Evolutionary conservation across 345 rosid species (phyloP).

Genomic region (Toxicodendron radicans): DNA sequence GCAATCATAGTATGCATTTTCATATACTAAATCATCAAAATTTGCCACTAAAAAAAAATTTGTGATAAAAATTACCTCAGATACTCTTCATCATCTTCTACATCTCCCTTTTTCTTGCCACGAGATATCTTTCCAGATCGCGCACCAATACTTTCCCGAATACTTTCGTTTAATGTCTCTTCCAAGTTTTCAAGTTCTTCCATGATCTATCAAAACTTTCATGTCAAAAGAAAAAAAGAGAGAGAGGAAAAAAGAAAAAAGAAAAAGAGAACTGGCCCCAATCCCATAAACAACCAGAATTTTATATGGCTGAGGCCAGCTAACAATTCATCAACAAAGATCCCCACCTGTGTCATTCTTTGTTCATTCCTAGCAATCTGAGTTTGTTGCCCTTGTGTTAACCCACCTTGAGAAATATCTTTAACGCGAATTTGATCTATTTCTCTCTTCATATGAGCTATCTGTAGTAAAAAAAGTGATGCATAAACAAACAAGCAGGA

Average conservation of each 20-base stretch:
- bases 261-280: slow-evolving; percentile 2
- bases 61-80: slow-evolving; percentile 48
- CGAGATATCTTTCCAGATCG: slow-evolving; percentile 51
- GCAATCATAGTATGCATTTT: neutral
- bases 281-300: slow-evolving; percentile 1
- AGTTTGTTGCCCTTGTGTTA: slow-evolving; percentile 98
- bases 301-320: too few species aligned
- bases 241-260: neutral
- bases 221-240: slow-evolving; percentile 1
- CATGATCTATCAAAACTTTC: slow-evolving; percentile 47
- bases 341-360: slow-evolving; percentile 74
- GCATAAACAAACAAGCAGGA: slow-evolving; percentile 6
- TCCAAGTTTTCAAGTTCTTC: slow-evolving; percentile 98
- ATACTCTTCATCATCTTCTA: slow-evolving; percentile 63
- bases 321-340: neutral
- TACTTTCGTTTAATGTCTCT: slow-evolving; percentile 92
- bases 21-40: slow-evolving; percentile 9
- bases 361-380: slow-evolving; percentile 98
- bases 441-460: slow-evolving; percentile 97
- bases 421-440: slow-evolving; percentile 90
- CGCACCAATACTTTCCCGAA: slow-evolving; percentile 90
- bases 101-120: slow-evolving; percentile 55
- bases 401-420: slow-evolving; percentile 95
- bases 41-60: slow-evolving; percentile 13
- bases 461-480: slow-evolving; percentile 37